Conservation (phyloP, 306 rosid species). For the Cyamopsis tetragonoloba region DNA sequence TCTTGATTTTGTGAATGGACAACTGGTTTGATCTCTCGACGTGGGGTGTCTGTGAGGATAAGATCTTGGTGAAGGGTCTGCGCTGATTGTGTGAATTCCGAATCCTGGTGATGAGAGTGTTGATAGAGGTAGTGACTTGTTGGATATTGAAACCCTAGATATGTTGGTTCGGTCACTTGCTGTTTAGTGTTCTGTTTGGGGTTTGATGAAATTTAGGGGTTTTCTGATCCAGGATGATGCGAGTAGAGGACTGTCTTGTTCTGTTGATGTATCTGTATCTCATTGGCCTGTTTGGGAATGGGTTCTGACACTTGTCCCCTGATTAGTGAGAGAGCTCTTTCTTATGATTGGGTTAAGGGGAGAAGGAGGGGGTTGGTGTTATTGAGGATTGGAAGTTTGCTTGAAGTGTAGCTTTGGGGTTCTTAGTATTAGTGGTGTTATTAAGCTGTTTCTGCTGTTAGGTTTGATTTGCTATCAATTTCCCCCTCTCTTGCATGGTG, state of each 20-base stretch:
- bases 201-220: neutral
- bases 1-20: conserved; percentile 20
- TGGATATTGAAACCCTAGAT: conserved; percentile 50
- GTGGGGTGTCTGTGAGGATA: conserved; percentile 10
- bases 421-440: conserved; percentile 10
- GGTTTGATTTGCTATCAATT: conserved; percentile 12
- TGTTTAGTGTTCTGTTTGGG: conserved; percentile 14
- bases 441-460: neutral
- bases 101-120: conserved; percentile 12
- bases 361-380: neutral
- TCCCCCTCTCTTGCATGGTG: neutral
- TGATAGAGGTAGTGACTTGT: conserved; percentile 1
- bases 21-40: conserved; percentile 44
- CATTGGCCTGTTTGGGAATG: conserved; percentile 7
- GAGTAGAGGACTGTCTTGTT: conserved; percentile 21
- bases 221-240: conserved; percentile 28
- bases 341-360: neutral
- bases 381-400: conserved; percentile 1
- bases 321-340: conserved; percentile 19
- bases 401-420: neutral
- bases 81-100: conserved; percentile 14
- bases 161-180: conserved; percentile 21
- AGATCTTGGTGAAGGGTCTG: conserved; percentile 29
- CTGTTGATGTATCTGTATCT: conserved; percentile 3
- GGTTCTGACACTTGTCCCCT: neutral